Conservation (phyloP, 345 rosid species). For the Viola odorata region DNA sequence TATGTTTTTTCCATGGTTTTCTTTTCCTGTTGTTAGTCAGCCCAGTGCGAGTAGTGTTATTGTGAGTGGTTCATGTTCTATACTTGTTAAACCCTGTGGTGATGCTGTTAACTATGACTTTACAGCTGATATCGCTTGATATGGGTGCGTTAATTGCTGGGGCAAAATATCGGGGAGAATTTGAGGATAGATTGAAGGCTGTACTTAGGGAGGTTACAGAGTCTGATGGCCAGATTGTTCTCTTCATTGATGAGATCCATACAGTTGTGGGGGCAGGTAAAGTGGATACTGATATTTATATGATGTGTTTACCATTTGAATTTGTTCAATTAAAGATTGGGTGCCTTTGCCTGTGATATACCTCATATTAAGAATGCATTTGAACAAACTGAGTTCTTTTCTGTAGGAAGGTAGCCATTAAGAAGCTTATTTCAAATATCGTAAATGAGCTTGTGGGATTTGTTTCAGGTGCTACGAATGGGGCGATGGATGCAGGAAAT, state of each 20-base stretch:
- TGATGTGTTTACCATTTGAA: not conserved
- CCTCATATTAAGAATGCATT: too few species aligned
- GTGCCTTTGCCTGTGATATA: too few species aligned
- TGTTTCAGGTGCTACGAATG: slow-evolving; percentile 91
- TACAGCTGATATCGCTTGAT: slow-evolving; percentile 92
- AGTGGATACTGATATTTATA: slow-evolving; percentile 1
- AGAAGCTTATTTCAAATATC: too few species aligned
- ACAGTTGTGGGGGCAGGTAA: slow-evolving; percentile 99
- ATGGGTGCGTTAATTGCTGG: slow-evolving; percentile 99
- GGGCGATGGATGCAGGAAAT: slow-evolving; percentile 99
- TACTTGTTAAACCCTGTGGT: not conserved
- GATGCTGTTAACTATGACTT: slow-evolving; percentile 1
- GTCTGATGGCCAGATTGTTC: slow-evolving; percentile 85
- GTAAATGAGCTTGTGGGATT: not conserved
- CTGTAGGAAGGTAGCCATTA: too few species aligned
- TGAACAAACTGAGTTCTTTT: too few species aligned
- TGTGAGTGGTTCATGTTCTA: too few species aligned
- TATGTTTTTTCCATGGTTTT: slow-evolving; percentile 16
- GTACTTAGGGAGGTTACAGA: slow-evolving; percentile 94
- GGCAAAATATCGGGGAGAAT: slow-evolving; percentile 96
- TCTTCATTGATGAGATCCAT: slow-evolving; percentile 98
- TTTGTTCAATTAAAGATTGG: not conserved
- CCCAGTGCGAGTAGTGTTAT: too few species aligned
- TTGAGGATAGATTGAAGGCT: slow-evolving; percentile 97
- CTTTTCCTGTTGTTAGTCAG: too few species aligned